phyloP scores from a whole-genome alignment of 2,329 filamentous ascomycete genomes.

The Cytospora leucostoma region DNA sequence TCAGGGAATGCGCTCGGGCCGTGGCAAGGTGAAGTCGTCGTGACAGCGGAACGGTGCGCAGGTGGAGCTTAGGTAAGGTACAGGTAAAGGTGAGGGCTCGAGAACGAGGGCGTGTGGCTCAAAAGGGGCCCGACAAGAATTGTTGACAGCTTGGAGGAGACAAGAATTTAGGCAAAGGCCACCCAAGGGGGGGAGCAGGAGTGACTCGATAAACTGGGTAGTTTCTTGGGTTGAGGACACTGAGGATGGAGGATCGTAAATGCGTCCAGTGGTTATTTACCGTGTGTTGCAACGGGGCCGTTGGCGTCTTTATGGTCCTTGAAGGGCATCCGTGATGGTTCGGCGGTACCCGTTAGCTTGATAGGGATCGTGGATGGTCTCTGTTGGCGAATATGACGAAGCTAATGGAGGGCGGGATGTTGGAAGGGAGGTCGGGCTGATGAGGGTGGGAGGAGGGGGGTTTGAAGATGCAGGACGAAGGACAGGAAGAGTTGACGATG shows the following conservation, averaged over 20 bases:
- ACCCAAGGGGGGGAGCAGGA: constrained; percentile 5
- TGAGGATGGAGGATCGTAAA: constrained; percentile 7
- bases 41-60: constrained; percentile 18
- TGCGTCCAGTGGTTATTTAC: constrained; percentile 25
- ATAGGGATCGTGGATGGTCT: background rate
- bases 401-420: constrained; percentile 1
- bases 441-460: background rate
- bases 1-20: constrained; percentile 22
- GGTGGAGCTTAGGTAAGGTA: constrained; percentile 23
- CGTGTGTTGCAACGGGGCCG: constrained; percentile 26
- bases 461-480: constrained; percentile 10
- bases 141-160: constrained; percentile 22
- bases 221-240: constrained; percentile 10
- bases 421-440: background rate
- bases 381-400: background rate
- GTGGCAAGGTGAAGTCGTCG: constrained; percentile 17
- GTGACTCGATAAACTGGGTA: background rate
- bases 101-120: constrained; percentile 22
- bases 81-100: constrained; percentile 20
- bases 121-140: constrained; percentile 27
- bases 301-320: constrained; percentile 26
- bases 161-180: constrained; percentile 16
- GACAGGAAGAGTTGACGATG: constrained; percentile 4
- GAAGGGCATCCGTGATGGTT: constrained; percentile 26
- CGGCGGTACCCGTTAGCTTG: constrained; percentile 7